Evolutionary conservation across 2,329 filamentous ascomycete genomes (phyloP), one percentile per base, ranked within the genome.

Genomic region (Aspergillus brasiliensis): DNA sequence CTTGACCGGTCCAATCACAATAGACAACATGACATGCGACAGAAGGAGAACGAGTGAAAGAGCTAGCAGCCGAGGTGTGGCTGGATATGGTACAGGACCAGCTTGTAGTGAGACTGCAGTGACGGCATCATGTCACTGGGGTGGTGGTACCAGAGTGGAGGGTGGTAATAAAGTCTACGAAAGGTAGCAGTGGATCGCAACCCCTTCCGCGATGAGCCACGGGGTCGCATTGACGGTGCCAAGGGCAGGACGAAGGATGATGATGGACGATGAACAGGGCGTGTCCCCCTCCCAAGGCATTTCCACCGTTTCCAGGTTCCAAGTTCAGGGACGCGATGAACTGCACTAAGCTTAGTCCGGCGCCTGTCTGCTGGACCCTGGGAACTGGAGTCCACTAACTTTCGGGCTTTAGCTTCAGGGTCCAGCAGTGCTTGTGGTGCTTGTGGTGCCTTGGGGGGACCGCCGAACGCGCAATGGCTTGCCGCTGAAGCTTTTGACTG

Each of bases 91-190:
- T 5, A 17, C n/a, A 17, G 19, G 52, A 15, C 13, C 19, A 21
- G 42, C 28, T 34, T 34, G 31, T 34, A 34, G 37, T 48, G 53
- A 47, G 40, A 56, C 40, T 34, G 23, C n/a, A 40, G 38, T 57
- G 56, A 57, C 46, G 47, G 56, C 46, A 51, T 56, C 46, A 42
- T 38, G n/a, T 44, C 28, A 23, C 28, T 28, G n/a, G 51, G 51
- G 23, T 34, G 51, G 21, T 40, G 51, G 44, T 27, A 25, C 44
- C 15, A 15, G 25, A 11, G 15, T 7, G 25, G 25, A 28, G 25
- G 25, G 46, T 49, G 25, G 25, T 49, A 28, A 11, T 56, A 5
- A 59, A 21, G 28, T 59, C 51, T n/a, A 34, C 11, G 31, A 34
- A 34, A 34, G 11, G 31, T 34, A 34, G 15, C 56, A 28, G 44